These are phyloP conservation scores for Fusarium aywerte DNA, from an alignment of 2,329 filamentous ascomycete species.

Conservation along the genomic window DNA sequence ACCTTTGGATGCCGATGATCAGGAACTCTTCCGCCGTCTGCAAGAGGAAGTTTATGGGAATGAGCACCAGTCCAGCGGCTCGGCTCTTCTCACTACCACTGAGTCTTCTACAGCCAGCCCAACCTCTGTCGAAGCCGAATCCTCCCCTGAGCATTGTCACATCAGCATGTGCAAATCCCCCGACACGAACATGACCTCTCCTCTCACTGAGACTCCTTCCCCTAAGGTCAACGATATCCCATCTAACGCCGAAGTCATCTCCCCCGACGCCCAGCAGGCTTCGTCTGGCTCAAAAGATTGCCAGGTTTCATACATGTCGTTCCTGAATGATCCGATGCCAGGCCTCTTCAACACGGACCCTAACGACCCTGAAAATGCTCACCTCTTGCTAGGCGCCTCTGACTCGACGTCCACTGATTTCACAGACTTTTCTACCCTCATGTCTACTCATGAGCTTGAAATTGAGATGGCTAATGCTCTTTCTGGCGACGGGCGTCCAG, in stretches of 20 bases:
- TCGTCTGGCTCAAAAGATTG: too few relatives aligned
- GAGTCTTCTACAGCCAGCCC: neutral
- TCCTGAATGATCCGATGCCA: neutral
- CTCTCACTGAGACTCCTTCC: neutral
- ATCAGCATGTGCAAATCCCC: neutral
- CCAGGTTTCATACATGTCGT: neutral
- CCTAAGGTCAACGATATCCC: too few relatives aligned
- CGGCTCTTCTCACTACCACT: neutral
- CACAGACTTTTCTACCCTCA: too few relatives aligned
- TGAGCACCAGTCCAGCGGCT: too few relatives aligned
- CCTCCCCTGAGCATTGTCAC: neutral
- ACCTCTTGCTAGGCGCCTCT: too few relatives aligned
- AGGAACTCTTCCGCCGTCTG: too few relatives aligned
- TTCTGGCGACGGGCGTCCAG: too few relatives aligned
- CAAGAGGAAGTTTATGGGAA: too few relatives aligned
- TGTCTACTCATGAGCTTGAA: too few relatives aligned
- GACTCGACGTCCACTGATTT: too few relatives aligned
- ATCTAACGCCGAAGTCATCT: neutral
- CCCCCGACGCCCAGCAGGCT: neutral
- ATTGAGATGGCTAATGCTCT: too few relatives aligned
- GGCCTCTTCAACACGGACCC: neutral
- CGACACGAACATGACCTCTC: neutral
- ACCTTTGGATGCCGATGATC: neutral
- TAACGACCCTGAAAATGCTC: neutral
- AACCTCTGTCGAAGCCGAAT: neutral